Percentiles rank a stretch among this genome's conserved stretches.
Evolutionary conservation across 208 protist species (phyloP).

Genomic region (Balamuthia mandrillaris): DNA sequence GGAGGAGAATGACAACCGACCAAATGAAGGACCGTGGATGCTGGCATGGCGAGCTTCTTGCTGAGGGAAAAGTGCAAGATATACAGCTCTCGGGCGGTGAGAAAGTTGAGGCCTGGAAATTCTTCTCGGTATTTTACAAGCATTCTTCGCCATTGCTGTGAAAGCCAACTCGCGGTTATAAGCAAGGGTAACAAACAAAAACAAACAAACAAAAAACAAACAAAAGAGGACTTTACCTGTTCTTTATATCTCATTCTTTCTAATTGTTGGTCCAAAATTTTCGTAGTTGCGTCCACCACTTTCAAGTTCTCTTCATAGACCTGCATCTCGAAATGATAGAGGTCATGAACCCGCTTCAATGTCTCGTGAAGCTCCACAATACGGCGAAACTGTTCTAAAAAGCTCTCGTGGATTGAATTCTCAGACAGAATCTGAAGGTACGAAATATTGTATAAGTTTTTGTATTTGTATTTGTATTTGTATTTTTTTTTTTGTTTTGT

Average conservation of each 20-base stretch:
- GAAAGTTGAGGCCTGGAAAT: background rate
- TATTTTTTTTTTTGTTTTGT: too few species aligned
- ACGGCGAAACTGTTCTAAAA: background rate
- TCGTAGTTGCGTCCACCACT: background rate
- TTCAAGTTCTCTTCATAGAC: background rate
- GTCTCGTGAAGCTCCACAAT: background rate
- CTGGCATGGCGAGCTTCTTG: background rate
- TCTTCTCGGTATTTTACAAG: background rate
- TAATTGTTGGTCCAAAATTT: too few species aligned
- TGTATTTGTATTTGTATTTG: background rate
- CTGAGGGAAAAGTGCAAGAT: background rate
- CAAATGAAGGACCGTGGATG: background rate
- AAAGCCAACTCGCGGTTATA: too few species aligned
- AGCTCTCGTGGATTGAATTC: background rate
- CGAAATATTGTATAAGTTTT: background rate
- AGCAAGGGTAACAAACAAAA: background rate
- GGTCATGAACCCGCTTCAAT: background rate
- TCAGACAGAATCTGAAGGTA: background rate
- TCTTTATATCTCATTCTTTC: too few species aligned
- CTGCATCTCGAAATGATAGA: background rate
- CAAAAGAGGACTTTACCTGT: too few species aligned
- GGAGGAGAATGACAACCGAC: background rate
- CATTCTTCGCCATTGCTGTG: background rate
- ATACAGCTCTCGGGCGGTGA: background rate
- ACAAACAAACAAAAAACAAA: background rate